Conservation (phyloP, 257 asterid species). For the Lycium ferocissimum region DNA sequence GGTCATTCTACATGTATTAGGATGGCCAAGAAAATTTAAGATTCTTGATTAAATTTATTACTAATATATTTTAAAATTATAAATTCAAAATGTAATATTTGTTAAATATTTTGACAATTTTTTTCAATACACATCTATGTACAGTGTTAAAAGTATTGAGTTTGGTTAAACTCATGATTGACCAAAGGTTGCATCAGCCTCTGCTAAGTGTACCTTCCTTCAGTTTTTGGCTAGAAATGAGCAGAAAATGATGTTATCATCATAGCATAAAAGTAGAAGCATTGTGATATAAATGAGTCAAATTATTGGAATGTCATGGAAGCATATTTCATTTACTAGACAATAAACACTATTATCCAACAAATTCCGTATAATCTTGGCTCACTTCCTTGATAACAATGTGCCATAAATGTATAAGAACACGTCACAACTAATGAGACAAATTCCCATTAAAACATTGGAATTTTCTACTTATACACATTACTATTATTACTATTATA, state of each 20-base stretch:
- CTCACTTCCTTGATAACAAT: constrained; percentile 1
- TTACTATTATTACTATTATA: neutral
- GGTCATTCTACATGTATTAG: neutral
- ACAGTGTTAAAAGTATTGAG: neutral
- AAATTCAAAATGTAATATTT: neutral
- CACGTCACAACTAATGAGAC: neutral
- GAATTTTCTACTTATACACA: neutral
- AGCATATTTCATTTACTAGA: constrained; percentile 2
- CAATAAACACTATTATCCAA: neutral
- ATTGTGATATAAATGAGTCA: neutral
- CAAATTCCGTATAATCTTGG: neutral
- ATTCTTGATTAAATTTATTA: neutral
- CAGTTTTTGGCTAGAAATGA: neutral
- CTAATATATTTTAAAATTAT: neutral
- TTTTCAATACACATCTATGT: neutral
- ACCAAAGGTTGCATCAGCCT: neutral
- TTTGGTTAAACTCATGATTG: neutral
- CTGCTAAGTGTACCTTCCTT: neutral
- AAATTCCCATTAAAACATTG: neutral
- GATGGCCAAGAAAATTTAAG: neutral
- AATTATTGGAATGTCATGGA: neutral
- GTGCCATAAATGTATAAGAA: neutral
- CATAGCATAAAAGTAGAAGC: neutral
- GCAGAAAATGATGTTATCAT: neutral
- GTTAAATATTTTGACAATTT: neutral